Conservation (phyloP, 2,329 filamentous ascomycete species). For the Colletotrichum tanaceti region DNA sequence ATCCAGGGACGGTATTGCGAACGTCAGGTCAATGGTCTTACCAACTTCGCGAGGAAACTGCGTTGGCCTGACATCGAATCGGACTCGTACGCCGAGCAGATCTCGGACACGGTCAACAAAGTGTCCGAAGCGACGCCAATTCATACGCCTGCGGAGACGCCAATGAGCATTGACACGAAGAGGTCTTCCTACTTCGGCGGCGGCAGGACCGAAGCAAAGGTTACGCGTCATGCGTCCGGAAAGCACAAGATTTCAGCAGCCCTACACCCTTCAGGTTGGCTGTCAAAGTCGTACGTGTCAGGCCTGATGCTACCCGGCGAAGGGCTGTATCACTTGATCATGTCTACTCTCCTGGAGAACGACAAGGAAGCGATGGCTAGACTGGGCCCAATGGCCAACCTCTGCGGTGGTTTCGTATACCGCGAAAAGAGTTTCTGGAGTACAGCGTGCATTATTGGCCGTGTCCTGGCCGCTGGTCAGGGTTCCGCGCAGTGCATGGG, state of each 20-base stretch:
- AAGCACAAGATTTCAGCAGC: conserved; percentile 67
- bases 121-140: conserved; percentile 57
- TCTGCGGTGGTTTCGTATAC: conserved; percentile 74
- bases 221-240: conserved; percentile 51
- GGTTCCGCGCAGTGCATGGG: conserved; percentile 75
- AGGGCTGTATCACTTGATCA: conserved; percentile 70
- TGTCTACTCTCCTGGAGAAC: conserved; percentile 74
- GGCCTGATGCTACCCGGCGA: conserved; percentile 75
- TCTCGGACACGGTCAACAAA: conserved; percentile 60
- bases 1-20: conserved; percentile 67
- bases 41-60: conserved; percentile 72
- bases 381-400: conserved; percentile 70
- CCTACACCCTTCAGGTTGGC: conserved; percentile 71
- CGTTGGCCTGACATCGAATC: conserved; percentile 71
- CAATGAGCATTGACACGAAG: conserved; percentile 50
- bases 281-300: conserved; percentile 75
- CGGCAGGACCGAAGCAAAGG: conserved; percentile 41
- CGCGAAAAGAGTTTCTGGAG: conserved; percentile 76
- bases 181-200: conserved; percentile 61
- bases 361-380: conserved; percentile 69
- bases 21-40: conserved; percentile 70
- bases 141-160: conserved; percentile 52
- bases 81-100: conserved; percentile 61
- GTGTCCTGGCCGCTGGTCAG: conserved; percentile 71
- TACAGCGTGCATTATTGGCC: conserved; percentile 72